A percentile compares a stretch with the other conserved stretches of the same genome.
phyloP scores from a whole-genome alignment of 73 alveolate species.

The Paramecium sonneborni region DNA sequence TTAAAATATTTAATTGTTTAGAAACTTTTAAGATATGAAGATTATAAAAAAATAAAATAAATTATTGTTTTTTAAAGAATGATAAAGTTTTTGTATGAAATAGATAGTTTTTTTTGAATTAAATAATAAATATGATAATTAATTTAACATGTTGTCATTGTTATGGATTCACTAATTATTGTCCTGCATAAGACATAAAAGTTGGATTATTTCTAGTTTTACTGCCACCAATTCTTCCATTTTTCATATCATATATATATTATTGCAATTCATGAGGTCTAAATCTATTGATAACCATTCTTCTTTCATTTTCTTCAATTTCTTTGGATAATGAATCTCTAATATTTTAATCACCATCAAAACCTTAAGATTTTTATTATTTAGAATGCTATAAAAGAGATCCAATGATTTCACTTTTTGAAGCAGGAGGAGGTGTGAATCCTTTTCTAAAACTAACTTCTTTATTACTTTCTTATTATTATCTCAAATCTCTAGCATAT shows the following conservation, averaged over 20 bases:
- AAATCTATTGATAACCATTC: background rate
- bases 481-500: slow-evolving; percentile 13
- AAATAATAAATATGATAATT: background rate
- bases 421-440: slow-evolving; percentile 11
- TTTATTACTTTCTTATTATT: background rate
- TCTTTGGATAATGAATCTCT: background rate
- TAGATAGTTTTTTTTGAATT: too few species aligned
- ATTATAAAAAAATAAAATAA: too few species aligned
- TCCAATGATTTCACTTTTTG: background rate
- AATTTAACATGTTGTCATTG: background rate
- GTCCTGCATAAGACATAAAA: slow-evolving; percentile 52
- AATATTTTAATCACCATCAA: background rate
- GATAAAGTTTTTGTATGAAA: too few species aligned
- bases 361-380: background rate
- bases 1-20: too few species aligned
- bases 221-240: slow-evolving; percentile 13
- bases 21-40: too few species aligned
- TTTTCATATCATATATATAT: slow-evolving; percentile 14
- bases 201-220: slow-evolving; percentile 36
- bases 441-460: background rate
- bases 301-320: background rate
- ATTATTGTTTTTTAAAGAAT: too few species aligned
- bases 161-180: slow-evolving; percentile 12
- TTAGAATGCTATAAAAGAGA: background rate
- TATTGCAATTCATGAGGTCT: slow-evolving; percentile 23